Evolutionary conservation across 2,329 filamentous ascomycete genomes (phyloP).

Genomic region (Ceratocystis variospora): DNA sequence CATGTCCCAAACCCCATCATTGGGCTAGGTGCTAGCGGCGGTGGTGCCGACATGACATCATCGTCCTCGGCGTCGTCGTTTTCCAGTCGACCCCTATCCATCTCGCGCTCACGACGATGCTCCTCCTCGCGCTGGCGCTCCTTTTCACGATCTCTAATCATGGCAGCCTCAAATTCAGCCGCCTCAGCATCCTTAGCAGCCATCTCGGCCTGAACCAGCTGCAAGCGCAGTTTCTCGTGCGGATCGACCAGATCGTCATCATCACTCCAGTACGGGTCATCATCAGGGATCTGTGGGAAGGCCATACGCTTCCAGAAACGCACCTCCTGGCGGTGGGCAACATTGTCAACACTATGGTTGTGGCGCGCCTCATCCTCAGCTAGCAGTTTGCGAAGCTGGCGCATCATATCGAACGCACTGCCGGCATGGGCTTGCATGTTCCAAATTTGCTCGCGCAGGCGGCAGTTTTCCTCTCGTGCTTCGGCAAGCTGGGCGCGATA

Average conservation of each 20-base stretch:
- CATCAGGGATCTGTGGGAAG: slow-evolving; percentile 45
- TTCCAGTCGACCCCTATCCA: not conserved
- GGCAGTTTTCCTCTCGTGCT: slow-evolving; percentile 49
- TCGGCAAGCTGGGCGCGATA: slow-evolving; percentile 53
- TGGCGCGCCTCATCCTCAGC: slow-evolving; percentile 43
- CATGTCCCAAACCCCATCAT: slow-evolving; percentile 7
- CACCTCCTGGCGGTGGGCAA: slow-evolving; percentile 42
- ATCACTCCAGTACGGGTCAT: slow-evolving; percentile 49
- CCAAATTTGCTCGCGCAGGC: slow-evolving; percentile 51
- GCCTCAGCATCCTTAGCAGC: slow-evolving; percentile 27
- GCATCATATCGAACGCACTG: slow-evolving; percentile 43
- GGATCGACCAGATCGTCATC: slow-evolving; percentile 51
- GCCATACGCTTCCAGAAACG: slow-evolving; percentile 55
- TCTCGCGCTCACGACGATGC: not conserved
- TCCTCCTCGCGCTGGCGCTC: not conserved
- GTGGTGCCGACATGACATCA: slow-evolving; percentile 5
- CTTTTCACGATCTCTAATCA: slow-evolving; percentile 25
- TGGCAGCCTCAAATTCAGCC: slow-evolving; percentile 22
- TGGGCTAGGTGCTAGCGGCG: slow-evolving; percentile 12
- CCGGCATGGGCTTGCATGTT: slow-evolving; percentile 50
- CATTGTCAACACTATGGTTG: slow-evolving; percentile 39
- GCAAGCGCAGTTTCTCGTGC: slow-evolving; percentile 43
- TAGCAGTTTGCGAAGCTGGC: slow-evolving; percentile 41
- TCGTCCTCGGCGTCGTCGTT: not conserved
- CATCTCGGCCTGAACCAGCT: slow-evolving; percentile 28